Base-by-base conservation (phyloP, 2,329 filamentous ascomycete genomes). In the Colletotrichum gloeosporioides region DNA sequence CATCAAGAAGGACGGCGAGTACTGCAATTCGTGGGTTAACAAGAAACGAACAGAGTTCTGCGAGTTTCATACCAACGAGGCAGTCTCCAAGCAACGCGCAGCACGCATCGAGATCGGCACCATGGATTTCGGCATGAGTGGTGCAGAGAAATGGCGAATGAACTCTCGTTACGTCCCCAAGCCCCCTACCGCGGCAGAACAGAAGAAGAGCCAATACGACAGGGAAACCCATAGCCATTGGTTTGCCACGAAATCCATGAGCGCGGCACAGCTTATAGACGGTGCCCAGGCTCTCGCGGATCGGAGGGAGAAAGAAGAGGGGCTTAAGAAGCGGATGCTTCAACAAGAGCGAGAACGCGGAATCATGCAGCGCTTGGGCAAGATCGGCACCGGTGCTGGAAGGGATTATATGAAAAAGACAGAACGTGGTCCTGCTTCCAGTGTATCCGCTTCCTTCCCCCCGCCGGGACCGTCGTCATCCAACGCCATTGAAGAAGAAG, bases 41-140 rank as follows among this genome's bases (percentile, higher is more conserved):
- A 92, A 91, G 78, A 92, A 95, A 69, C 95, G 96, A 80, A 98
- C 96, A 0, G 93, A 98, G 80, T 95, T 94, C 82, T 99, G 97
- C 86, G 96, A 98, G 78, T 99, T 94, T 80, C 97, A 99, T 84
- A 92, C 98, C 79, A 96, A 98, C 80, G 88, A 95, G 31, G 93
- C 95, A 31, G 87, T 99, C 4, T 91, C 93, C 71, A 96, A 95
- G 82, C 92, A 82, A 70, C 87, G 88, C 34, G 88, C 91, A 13
- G 88, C 89, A 1, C 90, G 96, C 44, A 93, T 96, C 88, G 96
- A 98, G 81, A 90, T 98, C 77, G 98, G 96, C 81, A 91, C 89
- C 15, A 93, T 93, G 84, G 90, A 90, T 25, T 90, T 86, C 62
- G 85, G 85, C 6, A 63, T 79, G 64, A 75, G 80, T 79, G 72